A percentile compares a stretch with the other conserved stretches of the same genome.
Conservation (phyloP, 345 rosid species). For the Conringia planisiliqua region DNA sequence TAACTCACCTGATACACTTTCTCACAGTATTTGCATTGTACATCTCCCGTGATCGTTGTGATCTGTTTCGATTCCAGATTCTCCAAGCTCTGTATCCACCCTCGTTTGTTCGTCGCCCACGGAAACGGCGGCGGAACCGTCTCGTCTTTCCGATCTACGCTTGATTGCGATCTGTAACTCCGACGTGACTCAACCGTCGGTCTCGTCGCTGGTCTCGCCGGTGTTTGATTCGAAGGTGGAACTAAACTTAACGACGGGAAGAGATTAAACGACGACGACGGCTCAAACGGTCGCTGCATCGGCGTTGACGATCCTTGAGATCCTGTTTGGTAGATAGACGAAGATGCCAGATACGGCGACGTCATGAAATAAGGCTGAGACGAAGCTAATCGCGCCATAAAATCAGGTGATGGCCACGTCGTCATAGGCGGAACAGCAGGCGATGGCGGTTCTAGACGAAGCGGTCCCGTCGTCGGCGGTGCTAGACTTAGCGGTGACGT, state of each 20-base stretch:
- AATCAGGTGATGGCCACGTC: not conserved
- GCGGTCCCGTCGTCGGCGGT: not conserved
- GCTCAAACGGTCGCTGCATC: not conserved
- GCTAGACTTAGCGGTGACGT: not conserved
- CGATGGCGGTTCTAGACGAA: not conserved
- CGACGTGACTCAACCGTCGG: not conserved
- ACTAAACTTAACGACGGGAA: not conserved
- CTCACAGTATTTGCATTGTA: slow-evolving; percentile 75
- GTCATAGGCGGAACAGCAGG: not conserved
- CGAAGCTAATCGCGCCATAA: not conserved
- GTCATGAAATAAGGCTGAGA: not conserved
- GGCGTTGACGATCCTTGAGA: not conserved
- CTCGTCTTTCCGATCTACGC: slow-evolving; percentile 27
- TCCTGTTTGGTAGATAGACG: not conserved
- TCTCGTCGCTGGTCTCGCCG: slow-evolving; percentile 3
- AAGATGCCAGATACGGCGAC: not conserved
- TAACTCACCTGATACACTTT: slow-evolving; percentile 40
- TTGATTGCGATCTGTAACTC: not conserved
- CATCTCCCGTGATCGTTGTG: slow-evolving; percentile 38
- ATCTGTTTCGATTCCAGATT: slow-evolving; percentile 40
- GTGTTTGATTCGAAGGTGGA: not conserved
- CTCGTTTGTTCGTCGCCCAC: slow-evolving; percentile 64
- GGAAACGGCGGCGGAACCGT: slow-evolving; percentile 49
- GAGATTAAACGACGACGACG: not conserved
- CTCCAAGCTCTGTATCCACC: slow-evolving; percentile 42